A percentile compares a stretch with the other conserved stretches of the same genome.
These are phyloP conservation scores for Erodium texanum DNA, from an alignment of 441 rosid genomes.

Conservation along the genomic window DNA sequence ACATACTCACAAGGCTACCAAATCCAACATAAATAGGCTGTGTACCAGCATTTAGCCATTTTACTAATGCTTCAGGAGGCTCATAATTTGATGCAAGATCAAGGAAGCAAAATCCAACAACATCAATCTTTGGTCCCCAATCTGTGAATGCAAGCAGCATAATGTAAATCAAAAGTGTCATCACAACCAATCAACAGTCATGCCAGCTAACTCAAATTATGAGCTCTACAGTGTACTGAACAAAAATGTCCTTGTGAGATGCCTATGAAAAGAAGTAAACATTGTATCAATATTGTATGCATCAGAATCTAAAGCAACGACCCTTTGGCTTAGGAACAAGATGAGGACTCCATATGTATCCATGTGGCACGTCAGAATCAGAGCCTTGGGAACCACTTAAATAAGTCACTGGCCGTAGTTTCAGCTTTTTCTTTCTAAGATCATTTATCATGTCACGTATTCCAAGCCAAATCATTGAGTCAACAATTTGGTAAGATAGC, in stretches of 20 bases:
- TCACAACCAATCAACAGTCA: slow-evolving; percentile 8
- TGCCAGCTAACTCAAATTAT: neutral
- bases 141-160: slow-evolving; percentile 34
- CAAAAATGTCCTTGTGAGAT: neutral
- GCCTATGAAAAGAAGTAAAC: neutral
- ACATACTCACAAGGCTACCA: slow-evolving; percentile 26
- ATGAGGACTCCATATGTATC: slow-evolving; percentile 98
- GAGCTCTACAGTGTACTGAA: neutral
- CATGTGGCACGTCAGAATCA: slow-evolving; percentile 81
- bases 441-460: slow-evolving; percentile 95
- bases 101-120: slow-evolving; percentile 95
- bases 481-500: slow-evolving; percentile 97
- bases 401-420: slow-evolving; percentile 89
- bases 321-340: slow-evolving; percentile 99
- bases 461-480: slow-evolving; percentile 97
- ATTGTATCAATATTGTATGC: neutral
- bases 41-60: slow-evolving; percentile 87
- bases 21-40: slow-evolving; percentile 93
- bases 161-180: slow-evolving; percentile 15
- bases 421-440: slow-evolving; percentile 77
- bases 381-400: slow-evolving; percentile 93
- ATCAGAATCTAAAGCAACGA: slow-evolving; percentile 21
- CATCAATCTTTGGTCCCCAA: slow-evolving; percentile 94
- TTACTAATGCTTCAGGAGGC: slow-evolving; percentile 73
- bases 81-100: slow-evolving; percentile 94